A percentile compares a stretch with the other conserved stretches of the same genome.
These are phyloP conservation scores for Ceratocystis cubensis DNA, from an alignment of 2,329 filamentous ascomycete genomes.

Conservation along the genomic window DNA sequence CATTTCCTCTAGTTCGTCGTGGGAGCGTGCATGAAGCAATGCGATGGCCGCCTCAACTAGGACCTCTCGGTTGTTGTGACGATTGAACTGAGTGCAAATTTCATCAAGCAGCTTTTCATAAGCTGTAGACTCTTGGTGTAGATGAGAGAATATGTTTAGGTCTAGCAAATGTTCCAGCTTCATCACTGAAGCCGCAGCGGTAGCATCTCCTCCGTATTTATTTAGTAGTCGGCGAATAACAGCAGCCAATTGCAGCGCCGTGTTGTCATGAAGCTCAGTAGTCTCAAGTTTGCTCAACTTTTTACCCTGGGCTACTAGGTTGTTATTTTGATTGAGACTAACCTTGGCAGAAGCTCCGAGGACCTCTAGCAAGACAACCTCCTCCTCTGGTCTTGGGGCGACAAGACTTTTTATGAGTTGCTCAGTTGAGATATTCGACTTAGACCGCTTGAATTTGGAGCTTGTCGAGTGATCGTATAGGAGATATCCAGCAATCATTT, in stretches of 20 bases:
- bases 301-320: slow-evolving; percentile 31
- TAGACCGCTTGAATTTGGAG: slow-evolving; percentile 33
- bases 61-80: slow-evolving; percentile 79
- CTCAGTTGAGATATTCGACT: slow-evolving; percentile 41
- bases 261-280: slow-evolving; percentile 61
- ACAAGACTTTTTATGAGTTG: slow-evolving; percentile 56
- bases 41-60: slow-evolving; percentile 72
- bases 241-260: slow-evolving; percentile 62
- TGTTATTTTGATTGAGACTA: slow-evolving; percentile 43
- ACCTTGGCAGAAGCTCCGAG: slow-evolving; percentile 71
- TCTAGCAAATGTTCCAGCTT: slow-evolving; percentile 78
- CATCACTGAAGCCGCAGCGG: slow-evolving; percentile 74
- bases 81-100: slow-evolving; percentile 83
- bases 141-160: slow-evolving; percentile 73
- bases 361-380: slow-evolving; percentile 75
- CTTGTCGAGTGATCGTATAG: slow-evolving; percentile 77
- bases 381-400: slow-evolving; percentile 62
- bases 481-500: slow-evolving; percentile 76
- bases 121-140: slow-evolving; percentile 71
- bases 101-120: slow-evolving; percentile 77
- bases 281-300: slow-evolving; percentile 50
- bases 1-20: slow-evolving; percentile 77
- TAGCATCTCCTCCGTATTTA: slow-evolving; percentile 83
- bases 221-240: slow-evolving; percentile 76
- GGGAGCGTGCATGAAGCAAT: slow-evolving; percentile 71